Percentiles rank a stretch among this genome's conserved stretches.
Evolutionary conservation across 2,329 filamentous ascomycete genomes (phyloP).

Genomic region (Davidsoniella virescens): DNA sequence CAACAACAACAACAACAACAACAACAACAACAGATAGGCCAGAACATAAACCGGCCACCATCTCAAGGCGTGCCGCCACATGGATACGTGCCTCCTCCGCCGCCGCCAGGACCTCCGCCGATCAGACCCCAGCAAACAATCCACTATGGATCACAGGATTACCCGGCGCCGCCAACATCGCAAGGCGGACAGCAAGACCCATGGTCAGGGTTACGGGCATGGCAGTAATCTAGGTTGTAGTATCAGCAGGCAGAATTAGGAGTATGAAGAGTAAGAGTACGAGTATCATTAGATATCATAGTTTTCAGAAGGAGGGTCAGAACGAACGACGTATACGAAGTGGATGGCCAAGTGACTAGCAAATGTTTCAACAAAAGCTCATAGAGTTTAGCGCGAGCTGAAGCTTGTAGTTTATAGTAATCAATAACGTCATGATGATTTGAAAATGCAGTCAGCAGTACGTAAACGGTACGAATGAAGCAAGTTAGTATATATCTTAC

Average conservation of each 20-base stretch:
- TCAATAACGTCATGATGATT: too few relatives aligned
- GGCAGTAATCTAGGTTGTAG: conserved; percentile 25
- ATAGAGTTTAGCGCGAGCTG: too few relatives aligned
- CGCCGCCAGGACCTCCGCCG: conserved; percentile 45
- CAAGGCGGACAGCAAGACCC: conserved; percentile 29
- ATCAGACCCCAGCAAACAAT: conserved; percentile 46
- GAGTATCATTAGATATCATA: background rate
- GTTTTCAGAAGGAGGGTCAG: too few relatives aligned
- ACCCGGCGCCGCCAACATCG: conserved; percentile 19
- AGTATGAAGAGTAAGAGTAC: background rate
- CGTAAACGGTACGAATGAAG: too few relatives aligned
- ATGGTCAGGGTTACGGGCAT: conserved; percentile 36
- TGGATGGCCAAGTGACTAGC: too few relatives aligned
- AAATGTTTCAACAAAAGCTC: too few relatives aligned
- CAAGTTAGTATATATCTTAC: too few relatives aligned
- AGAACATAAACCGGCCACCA: conserved; percentile 15
- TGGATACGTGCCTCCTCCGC: conserved; percentile 46
- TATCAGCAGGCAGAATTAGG: background rate
- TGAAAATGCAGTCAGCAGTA: too few relatives aligned
- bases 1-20: conserved; percentile 25
- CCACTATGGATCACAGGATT: conserved; percentile 30
- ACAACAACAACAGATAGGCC: conserved; percentile 25
- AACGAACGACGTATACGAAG: too few relatives aligned
- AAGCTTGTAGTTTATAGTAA: too few relatives aligned
- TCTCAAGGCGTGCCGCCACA: conserved; percentile 30